Base-by-base conservation (phyloP, 306 rosid species). In the Trichosanthes cucumerina region DNA sequence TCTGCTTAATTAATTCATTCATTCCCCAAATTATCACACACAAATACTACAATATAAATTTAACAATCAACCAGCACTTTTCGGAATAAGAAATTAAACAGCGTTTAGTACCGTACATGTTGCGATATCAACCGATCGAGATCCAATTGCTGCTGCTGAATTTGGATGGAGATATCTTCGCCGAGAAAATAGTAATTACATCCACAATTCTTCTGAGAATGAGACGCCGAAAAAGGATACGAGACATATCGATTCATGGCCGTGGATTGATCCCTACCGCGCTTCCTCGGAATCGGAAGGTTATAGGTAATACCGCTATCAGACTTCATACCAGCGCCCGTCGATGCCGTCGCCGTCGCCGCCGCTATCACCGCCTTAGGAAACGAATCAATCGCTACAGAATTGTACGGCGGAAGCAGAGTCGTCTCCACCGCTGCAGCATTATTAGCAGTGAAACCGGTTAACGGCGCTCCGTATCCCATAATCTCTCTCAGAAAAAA, bases 141-240 rank as follows among this genome's bases (percentile, higher is more conserved):
- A 23, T 90, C 96, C 0, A 88, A 81, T 31, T 94, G 96, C 26
- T 94, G 96, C 8, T 91, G 91, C 7, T 89, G 96, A 79, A 94
- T 77, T 74, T 88, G 94, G 5, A 79, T 46, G 2, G 91, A 87
- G 36, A 92, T 60, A 83, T 93, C 97, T 57, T 91, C 91, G 3
- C 97, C 98, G 1, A 91, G 93, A 58, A 93, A 91, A 5, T 92
- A 89, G 75, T 88, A 89, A 0, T 83, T 71, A 0, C 60, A 28
- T 11, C 81, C 81, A 38, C 81, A 84, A 43, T 83, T 90, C 80
- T 83, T 88, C 28, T 82, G 60, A 1, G 11, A 64, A 13, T 21
- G 50, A 53, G 38, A 41, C 15, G 85, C 4, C 72, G 78, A 44
- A n/a, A n/a, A n/a, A 2, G 83, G 78, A 79, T 79, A 81, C 1